phyloP scores from a whole-genome alignment of 768 basidiomycete genomes.

The Suillus lakei region DNA sequence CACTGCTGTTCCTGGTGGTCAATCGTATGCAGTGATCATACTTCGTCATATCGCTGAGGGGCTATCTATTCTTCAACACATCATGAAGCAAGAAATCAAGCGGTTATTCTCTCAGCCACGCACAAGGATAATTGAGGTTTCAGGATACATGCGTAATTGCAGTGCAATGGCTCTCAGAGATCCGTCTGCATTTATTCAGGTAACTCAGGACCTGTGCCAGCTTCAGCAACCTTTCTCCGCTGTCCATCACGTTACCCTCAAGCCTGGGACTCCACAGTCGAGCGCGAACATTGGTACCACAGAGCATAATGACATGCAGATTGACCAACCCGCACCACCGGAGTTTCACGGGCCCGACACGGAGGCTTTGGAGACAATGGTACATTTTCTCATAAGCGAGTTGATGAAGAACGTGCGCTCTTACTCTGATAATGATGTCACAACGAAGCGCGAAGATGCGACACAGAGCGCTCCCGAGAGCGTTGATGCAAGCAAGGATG shows the following conservation, averaged over 20 bases:
- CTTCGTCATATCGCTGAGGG: constrained; percentile 94
- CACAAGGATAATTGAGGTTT: constrained; percentile 68
- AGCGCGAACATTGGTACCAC: constrained; percentile 13
- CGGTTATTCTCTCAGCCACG: constrained; percentile 80
- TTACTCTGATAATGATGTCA: constrained; percentile 38
- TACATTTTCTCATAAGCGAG: constrained; percentile 77
- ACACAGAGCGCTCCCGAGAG: constrained; percentile 15
- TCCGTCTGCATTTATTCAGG: constrained; percentile 73
- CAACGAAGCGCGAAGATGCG: constrained; percentile 17
- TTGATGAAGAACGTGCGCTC: constrained; percentile 63
- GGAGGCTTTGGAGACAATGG: constrained; percentile 59
- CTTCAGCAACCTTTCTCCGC: constrained; percentile 68
- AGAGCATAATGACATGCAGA: constrained; percentile 58
- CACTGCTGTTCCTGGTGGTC: constrained; percentile 64
- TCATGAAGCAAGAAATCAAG: constrained; percentile 86
- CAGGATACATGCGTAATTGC: constrained; percentile 75
- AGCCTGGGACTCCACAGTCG: constrained; percentile 37
- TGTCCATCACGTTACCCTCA: constrained; percentile 63
- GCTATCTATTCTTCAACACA: constrained; percentile 55
- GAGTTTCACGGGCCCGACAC: constrained; percentile 31
- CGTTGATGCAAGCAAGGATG: constrained; percentile 20
- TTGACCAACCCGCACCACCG: constrained; percentile 44
- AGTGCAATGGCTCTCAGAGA: constrained; percentile 84
- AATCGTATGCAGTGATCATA: constrained; percentile 84
- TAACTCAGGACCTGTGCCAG: constrained; percentile 71